A percentile compares a stretch with the other conserved stretches of the same genome.
These are phyloP conservation scores for Vanrija pseudolonga DNA, from an alignment of 1,284 basidiomycete genomes.

Conservation along the genomic window DNA sequence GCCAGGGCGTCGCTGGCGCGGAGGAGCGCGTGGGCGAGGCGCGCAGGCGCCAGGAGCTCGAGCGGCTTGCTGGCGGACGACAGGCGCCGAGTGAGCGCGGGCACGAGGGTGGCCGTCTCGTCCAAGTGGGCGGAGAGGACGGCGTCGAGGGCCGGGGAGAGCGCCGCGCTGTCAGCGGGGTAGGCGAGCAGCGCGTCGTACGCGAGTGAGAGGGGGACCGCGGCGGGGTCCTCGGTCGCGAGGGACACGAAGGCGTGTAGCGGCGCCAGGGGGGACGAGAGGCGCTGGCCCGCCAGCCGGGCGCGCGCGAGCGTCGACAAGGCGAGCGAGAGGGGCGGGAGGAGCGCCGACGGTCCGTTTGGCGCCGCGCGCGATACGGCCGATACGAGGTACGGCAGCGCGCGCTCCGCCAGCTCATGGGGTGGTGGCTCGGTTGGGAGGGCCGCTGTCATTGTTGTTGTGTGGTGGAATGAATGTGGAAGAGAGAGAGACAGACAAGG, in stretches of 20 bases:
- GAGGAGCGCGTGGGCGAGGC: conserved; percentile 13
- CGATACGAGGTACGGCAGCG: conserved; percentile 6
- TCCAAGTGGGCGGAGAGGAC: not conserved
- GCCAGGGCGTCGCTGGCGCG: not conserved
- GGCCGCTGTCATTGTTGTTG: not conserved
- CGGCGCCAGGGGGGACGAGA: conserved; percentile 3
- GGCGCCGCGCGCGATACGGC: conserved; percentile 1
- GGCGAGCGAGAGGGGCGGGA: conserved; percentile 1
- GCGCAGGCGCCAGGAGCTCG: not conserved
- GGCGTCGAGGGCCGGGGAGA: conserved; percentile 2
- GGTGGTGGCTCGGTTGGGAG: conserved; percentile 1
- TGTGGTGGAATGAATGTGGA: no score
- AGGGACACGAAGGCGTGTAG: conserved; percentile 11
- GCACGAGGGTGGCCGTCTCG: not conserved
- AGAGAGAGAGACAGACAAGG: no score
- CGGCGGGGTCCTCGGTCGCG: not conserved
- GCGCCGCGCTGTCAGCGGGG: conserved; percentile 5
- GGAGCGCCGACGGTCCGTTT: not conserved
- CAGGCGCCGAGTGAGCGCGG: not conserved
- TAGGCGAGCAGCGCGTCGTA: conserved; percentile 18
- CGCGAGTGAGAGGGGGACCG: not conserved
- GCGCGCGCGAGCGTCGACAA: conserved; percentile 8
- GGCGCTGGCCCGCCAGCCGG: conserved; percentile 1
- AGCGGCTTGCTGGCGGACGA: not conserved
- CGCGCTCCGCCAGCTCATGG: conserved; percentile 2